Evolutionary conservation across 116 monocot genomes (phyloP).

Genomic region (Cymodocea nodosa): DNA sequence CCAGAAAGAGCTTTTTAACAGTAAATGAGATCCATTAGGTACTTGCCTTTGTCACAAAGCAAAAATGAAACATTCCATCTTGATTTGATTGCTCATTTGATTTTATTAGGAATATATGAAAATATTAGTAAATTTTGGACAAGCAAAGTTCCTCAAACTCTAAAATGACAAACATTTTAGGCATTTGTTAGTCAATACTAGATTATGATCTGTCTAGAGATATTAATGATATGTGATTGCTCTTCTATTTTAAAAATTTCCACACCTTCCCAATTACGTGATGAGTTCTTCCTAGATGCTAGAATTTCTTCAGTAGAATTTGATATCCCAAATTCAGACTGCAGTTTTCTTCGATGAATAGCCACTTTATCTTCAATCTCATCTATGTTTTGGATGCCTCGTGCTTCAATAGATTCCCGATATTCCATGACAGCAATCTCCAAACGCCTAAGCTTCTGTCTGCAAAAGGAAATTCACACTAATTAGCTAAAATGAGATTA

Average conservation of each 20-base stretch:
- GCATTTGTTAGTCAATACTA: no score
- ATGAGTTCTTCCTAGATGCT: constrained; percentile 23
- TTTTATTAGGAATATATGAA: no score
- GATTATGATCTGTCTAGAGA: no score
- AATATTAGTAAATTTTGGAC: no score
- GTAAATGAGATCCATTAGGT: no score
- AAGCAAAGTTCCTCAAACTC: no score
- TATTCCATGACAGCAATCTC: constrained; percentile 99
- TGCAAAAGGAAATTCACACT: constrained; percentile 12
- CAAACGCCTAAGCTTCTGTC: constrained; percentile 83
- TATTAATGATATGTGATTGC: no score
- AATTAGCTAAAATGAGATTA: background rate
- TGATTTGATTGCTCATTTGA: no score
- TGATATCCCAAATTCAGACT: constrained; percentile 67
- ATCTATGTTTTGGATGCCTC: constrained; percentile 49
- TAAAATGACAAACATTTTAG: no score
- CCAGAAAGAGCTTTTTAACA: no score
- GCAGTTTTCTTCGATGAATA: constrained; percentile 48
- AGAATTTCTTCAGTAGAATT: constrained; percentile 33
- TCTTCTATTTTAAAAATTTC: background rate
- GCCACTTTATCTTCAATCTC: constrained; percentile 86
- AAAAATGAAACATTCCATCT: no score
- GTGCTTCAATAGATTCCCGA: constrained; percentile 86
- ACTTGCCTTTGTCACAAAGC: no score
- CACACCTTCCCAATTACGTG: constrained; percentile 18